phyloP scores from a whole-genome alignment of 73 alveolate genomes.

The Stentor coeruleus region DNA sequence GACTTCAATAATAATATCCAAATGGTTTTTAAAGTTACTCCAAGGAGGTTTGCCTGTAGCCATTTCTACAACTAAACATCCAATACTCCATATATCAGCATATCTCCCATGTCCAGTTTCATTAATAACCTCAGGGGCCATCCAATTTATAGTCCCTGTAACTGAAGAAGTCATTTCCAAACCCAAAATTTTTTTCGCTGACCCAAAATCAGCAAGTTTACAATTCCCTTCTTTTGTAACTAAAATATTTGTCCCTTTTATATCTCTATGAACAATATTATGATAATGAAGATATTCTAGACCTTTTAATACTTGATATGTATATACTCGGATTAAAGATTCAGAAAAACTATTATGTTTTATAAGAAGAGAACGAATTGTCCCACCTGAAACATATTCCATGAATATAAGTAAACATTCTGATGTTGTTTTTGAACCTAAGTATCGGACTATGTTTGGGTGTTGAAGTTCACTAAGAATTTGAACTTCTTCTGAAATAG shows the following conservation, averaged over 20 bases:
- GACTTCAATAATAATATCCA: too few relatives aligned
- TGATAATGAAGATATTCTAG: background rate
- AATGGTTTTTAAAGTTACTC: too few relatives aligned
- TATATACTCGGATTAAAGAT: background rate
- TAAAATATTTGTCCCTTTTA: background rate
- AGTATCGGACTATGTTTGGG: background rate
- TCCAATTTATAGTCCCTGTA: too few relatives aligned
- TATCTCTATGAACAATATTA: background rate
- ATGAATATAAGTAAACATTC: background rate
- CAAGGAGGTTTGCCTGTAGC: slow-evolving; percentile 44
- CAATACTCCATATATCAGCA: slow-evolving; percentile 58
- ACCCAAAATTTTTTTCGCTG: slow-evolving; percentile 34
- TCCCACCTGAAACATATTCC: background rate
- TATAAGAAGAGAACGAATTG: background rate
- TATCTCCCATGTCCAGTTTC: slow-evolving; percentile 29
- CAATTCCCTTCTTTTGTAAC: slow-evolving; percentile 20
- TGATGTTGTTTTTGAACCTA: background rate
- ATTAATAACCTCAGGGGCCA: slow-evolving; percentile 55
- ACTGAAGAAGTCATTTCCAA: too few relatives aligned
- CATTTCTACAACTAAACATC: slow-evolving; percentile 55
- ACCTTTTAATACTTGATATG: background rate
- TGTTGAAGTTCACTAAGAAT: background rate
- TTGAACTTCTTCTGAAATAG: background rate
- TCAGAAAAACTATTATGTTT: background rate
- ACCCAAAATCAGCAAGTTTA: slow-evolving; percentile 34